Conservation (phyloP, 2,329 filamentous ascomycete species). For the Aureobasidium sp. region DNA sequence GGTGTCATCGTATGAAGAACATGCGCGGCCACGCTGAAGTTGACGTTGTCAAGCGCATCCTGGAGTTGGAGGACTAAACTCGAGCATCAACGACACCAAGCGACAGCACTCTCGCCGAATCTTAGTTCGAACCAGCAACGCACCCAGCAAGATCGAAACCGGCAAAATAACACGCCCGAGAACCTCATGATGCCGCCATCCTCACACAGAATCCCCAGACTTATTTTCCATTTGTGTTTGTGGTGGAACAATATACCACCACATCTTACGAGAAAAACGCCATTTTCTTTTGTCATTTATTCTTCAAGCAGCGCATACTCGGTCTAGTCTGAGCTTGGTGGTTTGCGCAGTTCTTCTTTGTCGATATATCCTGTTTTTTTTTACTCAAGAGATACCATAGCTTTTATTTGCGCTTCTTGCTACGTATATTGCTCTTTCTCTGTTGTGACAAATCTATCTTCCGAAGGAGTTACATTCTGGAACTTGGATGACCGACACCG, state of each 20-base stretch:
- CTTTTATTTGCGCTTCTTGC: background rate
- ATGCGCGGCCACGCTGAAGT: slow-evolving; percentile 32
- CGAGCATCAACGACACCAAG: background rate
- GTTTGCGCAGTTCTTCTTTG: background rate
- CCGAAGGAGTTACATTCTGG: too few species aligned
- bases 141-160: background rate
- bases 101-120: background rate
- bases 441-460: too few species aligned
- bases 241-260: background rate
- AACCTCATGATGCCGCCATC: background rate
- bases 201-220: background rate
- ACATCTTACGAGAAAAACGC: slow-evolving; percentile 7
- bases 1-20: slow-evolving; percentile 36
- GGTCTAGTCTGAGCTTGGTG: background rate
- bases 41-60: slow-evolving; percentile 25
- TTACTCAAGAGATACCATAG: slow-evolving; percentile 4
- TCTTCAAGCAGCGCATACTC: background rate
- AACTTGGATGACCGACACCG: background rate
- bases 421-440: too few species aligned
- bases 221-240: background rate
- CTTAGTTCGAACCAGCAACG: background rate
- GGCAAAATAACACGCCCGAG: background rate
- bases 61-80: slow-evolving; percentile 28
- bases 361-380: background rate
- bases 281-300: background rate